phyloP scores from a whole-genome alignment of 2,329 filamentous ascomycete species.

The Clonostachys rosea region DNA sequence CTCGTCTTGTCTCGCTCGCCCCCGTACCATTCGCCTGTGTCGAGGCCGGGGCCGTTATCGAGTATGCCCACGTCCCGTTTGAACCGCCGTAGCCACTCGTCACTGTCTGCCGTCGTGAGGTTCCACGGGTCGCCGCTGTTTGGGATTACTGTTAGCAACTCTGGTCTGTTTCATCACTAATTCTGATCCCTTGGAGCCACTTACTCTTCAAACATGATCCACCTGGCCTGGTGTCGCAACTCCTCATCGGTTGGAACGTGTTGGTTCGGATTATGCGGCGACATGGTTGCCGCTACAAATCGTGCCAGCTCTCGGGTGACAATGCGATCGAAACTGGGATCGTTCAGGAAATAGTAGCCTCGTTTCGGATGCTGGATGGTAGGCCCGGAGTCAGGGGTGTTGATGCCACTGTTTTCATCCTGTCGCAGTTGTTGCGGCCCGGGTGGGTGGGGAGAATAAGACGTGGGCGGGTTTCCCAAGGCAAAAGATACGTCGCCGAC shows the following conservation, averaged over 20 bases:
- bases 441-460: neutral
- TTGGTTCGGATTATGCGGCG: slow-evolving; percentile 17
- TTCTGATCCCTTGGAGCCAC: neutral
- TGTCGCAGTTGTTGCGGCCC: neutral
- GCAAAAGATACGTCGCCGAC: neutral
- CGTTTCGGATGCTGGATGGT: neutral
- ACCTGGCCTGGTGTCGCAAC: slow-evolving; percentile 22
- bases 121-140: slow-evolving; percentile 53
- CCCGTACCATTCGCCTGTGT: too few species aligned
- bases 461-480: neutral
- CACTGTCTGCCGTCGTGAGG: slow-evolving; percentile 51
- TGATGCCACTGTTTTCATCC: neutral
- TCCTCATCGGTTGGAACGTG: slow-evolving; percentile 26
- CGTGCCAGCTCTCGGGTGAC: slow-evolving; percentile 12
- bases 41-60: neutral
- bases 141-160: neutral
- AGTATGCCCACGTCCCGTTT: slow-evolving; percentile 45
- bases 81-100: slow-evolving; percentile 51
- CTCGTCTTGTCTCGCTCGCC: too few species aligned
- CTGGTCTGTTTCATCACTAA: neutral
- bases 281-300: slow-evolving; percentile 19
- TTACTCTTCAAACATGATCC: slow-evolving; percentile 21
- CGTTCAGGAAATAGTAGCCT: slow-evolving; percentile 13
- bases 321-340: slow-evolving; percentile 15
- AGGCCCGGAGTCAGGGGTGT: neutral